Base-by-base conservation (phyloP, 768 basidiomycete genomes). In the Lactarius quietus region DNA sequence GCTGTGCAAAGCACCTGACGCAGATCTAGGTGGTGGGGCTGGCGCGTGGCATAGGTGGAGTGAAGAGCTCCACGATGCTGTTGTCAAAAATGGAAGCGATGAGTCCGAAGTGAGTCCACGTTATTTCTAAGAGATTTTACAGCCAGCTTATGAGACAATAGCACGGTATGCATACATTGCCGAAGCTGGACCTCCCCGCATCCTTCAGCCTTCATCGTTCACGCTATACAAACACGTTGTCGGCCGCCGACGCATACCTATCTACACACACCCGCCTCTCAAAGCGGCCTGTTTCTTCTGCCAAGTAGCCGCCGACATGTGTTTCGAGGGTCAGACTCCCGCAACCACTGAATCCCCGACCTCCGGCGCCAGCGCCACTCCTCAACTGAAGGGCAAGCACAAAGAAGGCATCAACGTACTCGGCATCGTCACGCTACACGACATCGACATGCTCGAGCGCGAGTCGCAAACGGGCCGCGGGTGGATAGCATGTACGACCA, bases 161-260 rank as follows among this genome's bases (percentile, higher is more conserved):
- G 56, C 43, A 53, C 12, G 23, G 75, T 69, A 67, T 72, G 28
- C 63, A 70, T 43, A 38, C 74, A 20, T 81, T 82, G 66, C 90
- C 90, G 6, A 85, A 86, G 6, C 75, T 88, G 3, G 89, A 91
- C 67, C 84, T 94, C 48, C 83, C 92, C 86, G 87, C 33, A 86
- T 92, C 60, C 79, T 94, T 29, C 92, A 92, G 0, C 90, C 91
- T 0, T 90, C 90, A 1, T 84, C 85, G 0, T 75, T 93, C 39
- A 93, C 90, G 0, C 74, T 93, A 3, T 91, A 90, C 77, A 92
- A 92, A 71, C 85, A 92, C 70, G 83, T 91, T 18, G 79, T 93
- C 6, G 87, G 86, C 0, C 82, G 92, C 8, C 84, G 81, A 59
- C 80, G 92, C 17, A 83, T 93, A n/a, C 77, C 93, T 39, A 87